Conservation (phyloP, 139 green algal genomes). For the Nannochloris sp. region DNA sequence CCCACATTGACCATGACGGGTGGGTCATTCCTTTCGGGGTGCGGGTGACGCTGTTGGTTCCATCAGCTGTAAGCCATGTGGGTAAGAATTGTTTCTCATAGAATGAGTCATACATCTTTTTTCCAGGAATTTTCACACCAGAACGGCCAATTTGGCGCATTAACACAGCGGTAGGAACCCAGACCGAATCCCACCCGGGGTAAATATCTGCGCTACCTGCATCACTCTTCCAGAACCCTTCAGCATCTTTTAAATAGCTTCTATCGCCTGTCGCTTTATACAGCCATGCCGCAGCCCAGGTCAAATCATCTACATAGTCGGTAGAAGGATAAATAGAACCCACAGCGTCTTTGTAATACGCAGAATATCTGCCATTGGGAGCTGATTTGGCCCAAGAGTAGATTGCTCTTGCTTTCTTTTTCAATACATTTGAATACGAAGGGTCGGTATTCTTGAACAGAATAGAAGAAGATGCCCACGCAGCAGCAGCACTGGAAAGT, state of each 20-base stretch:
- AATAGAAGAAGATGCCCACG: neutral
- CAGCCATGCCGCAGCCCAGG: constrained; percentile 26
- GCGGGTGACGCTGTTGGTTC: too few species aligned
- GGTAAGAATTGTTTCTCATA: neutral
- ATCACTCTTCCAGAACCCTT: constrained; percentile 12
- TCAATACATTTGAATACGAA: neutral
- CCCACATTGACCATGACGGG: neutral
- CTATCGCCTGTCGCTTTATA: constrained; percentile 20
- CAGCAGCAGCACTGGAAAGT: neutral
- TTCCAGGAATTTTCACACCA: neutral
- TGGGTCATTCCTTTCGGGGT: neutral
- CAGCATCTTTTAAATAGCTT: constrained; percentile 31
- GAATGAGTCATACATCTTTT: neutral
- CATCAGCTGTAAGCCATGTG: neutral
- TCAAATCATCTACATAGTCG: constrained; percentile 20
- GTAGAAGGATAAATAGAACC: constrained; percentile 20
- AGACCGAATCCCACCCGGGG: constrained; percentile 29
- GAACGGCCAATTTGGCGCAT: constrained; percentile 1
- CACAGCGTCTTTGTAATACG: neutral
- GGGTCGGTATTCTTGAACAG: neutral
- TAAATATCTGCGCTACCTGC: constrained; percentile 24
- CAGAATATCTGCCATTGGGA: neutral
- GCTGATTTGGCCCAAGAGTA: neutral
- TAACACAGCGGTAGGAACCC: constrained; percentile 20
- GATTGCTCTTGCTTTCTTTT: neutral